Percentiles rank a stretch among this genome's conserved stretches.
These are phyloP conservation scores for Saccharum spontaneum DNA, from an alignment of 176 grass and related monocot genomes.

Conservation along the genomic window DNA sequence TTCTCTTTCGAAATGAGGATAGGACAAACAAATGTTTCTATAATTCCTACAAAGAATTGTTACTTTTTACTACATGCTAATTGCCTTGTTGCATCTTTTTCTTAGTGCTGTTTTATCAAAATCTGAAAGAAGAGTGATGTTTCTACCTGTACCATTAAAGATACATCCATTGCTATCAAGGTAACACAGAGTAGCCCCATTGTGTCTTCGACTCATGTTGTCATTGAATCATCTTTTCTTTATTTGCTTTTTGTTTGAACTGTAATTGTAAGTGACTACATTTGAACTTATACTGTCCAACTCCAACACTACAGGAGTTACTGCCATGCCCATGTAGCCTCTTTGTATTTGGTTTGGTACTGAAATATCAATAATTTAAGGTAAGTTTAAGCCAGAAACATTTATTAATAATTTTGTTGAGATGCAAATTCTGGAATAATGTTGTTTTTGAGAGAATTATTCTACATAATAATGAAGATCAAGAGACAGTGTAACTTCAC, in stretches of 20 bases:
- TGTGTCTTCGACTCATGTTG: not conserved
- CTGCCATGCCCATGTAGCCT: not conserved
- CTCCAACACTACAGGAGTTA: not conserved
- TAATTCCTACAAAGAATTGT: constrained; percentile 1
- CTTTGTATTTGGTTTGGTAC: not conserved
- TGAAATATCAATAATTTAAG: not conserved
- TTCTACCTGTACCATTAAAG: constrained; percentile 6
- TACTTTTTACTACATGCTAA: not conserved
- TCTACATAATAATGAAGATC: constrained; percentile 2
- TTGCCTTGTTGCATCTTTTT: constrained; percentile 10
- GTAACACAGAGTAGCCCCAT: not conserved
- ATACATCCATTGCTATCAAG: not conserved
- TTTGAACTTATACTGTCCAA: constrained; percentile 9
- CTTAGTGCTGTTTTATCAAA: not conserved
- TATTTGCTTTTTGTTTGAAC: constrained; percentile 12
- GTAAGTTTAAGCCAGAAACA: constrained; percentile 21
- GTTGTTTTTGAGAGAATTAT: not conserved
- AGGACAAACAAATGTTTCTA: not conserved
- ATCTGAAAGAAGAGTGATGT: not conserved
- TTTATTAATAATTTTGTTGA: constrained; percentile 6
- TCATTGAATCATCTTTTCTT: not conserved
- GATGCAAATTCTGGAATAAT: constrained; percentile 15
- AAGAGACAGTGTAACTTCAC: constrained; percentile 5
- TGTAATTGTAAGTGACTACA: not conserved
- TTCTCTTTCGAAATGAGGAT: not conserved